Base-by-base conservation (phyloP, 2,329 filamentous ascomycete genomes). In the Elsinoe perseae region DNA sequence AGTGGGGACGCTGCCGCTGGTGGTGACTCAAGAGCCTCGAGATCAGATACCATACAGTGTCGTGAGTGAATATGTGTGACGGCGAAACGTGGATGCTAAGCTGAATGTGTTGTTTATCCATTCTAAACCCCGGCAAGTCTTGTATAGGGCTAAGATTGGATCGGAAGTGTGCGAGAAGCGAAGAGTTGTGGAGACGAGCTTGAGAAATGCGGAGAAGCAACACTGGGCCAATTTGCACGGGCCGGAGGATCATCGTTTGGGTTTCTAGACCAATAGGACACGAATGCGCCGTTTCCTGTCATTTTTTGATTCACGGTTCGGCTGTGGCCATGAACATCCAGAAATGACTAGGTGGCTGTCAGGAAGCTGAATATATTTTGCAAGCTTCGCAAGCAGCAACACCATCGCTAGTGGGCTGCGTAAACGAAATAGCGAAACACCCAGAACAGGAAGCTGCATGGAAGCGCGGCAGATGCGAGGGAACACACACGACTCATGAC, bases 391-490 rank as follows among this genome's bases (percentile, higher is more conserved):
- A 34, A 28, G 25, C 43, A 27, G 3, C 38, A 18, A 12, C n/a
- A 27, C 40, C 40, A 25, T 27, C 21, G 14, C 40, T 16, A 18
- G 12, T 38, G 25, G 44, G 28, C 16, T 38, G 30, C 48, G 38
- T 25, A 36, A 7, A 25, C 48, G 48, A 52, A 25, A 52, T 52
- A 20, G 38, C 18, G 30, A 9, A 25, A n/a, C 3, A 16, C 36
- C 48, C 9, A 38, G n/a, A 52, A 52, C 7, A 52, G 48, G 48
- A 52, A 52, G 48, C 48, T 52, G 48, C 48, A 38, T 52, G 32
- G 48, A 52, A 52, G 28, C 28, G 9, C 10, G 23, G 18, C 30
- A 52, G 48, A 52, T 38, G 48, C 48, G 48, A 52, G 20, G 44
- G 44, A 50, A 20, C 10, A 21, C 40, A 10, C 10, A 16, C 12